These are phyloP conservation scores for Eragrostis tef DNA, from an alignment of 202 grass and related monocot genomes.

Conservation along the genomic window DNA sequence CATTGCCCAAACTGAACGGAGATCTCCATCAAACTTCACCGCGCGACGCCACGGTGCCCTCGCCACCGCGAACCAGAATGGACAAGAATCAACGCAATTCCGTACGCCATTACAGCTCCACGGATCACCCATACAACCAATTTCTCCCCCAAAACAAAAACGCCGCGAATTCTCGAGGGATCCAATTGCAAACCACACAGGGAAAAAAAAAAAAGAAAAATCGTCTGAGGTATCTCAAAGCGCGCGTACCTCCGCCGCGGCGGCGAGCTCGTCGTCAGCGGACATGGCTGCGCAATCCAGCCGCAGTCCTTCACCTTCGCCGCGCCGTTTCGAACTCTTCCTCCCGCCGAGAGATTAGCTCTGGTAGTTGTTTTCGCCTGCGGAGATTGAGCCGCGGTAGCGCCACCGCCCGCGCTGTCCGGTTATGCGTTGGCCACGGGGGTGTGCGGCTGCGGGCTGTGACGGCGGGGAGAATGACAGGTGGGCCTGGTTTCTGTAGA, in stretches of 20 bases:
- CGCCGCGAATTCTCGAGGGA: not conserved
- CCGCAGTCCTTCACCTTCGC: not conserved
- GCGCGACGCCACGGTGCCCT: not conserved
- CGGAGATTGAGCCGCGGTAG: conserved; percentile 5
- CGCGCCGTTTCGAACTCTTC: conserved; percentile 13
- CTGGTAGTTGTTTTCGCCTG: not conserved
- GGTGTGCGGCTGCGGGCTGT: not conserved
- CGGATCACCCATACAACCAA: not conserved
- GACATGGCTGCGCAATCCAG: conserved; percentile 36
- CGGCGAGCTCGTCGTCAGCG: conserved; percentile 30
- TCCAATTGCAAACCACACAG: not conserved
- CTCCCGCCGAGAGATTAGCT: not conserved
- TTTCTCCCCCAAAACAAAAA: not conserved
- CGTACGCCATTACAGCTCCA: not conserved
- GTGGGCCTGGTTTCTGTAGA: not conserved
- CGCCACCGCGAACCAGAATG: not conserved
- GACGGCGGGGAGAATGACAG: not conserved
- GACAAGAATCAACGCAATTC: not conserved
- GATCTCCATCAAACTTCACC: conserved; percentile 15
- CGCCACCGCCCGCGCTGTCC: conserved; percentile 11
- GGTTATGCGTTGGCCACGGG: conserved; percentile 5
- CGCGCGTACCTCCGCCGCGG: conserved; percentile 31
- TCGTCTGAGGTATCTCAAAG: not conserved
- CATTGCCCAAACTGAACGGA: conserved; percentile 18
- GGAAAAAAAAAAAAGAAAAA: not conserved